Evolutionary conservation across 2,329 filamentous ascomycete genomes (phyloP).

Genomic region (Xylaria sp.): DNA sequence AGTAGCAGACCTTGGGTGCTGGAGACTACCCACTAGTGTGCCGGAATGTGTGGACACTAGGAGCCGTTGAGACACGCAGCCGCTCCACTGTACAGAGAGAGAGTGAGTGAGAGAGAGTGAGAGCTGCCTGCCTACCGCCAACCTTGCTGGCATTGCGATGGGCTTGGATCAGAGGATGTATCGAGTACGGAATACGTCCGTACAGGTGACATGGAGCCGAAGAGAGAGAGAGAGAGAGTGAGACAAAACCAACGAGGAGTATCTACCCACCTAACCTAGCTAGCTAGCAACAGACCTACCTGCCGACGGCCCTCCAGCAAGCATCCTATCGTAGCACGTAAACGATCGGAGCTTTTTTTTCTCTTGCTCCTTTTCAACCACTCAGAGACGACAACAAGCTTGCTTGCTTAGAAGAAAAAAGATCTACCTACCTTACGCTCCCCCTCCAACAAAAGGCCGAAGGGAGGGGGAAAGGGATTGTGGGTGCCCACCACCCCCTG

Average conservation of each 20-base stretch:
- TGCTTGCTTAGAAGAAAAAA: neutral
- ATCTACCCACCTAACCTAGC: too few relatives aligned
- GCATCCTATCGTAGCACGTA: conserved; percentile 28
- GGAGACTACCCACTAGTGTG: neutral
- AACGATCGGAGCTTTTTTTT: conserved; percentile 30
- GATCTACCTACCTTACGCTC: neutral
- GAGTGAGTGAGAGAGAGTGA: too few relatives aligned
- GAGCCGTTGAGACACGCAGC: conserved; percentile 25
- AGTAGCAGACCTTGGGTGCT: conserved; percentile 10
- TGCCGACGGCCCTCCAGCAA: conserved; percentile 10
- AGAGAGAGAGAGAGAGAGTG: conserved; percentile 3
- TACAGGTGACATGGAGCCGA: conserved; percentile 8
- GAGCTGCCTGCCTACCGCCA: neutral
- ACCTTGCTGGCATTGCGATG: conserved; percentile 3
- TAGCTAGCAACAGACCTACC: too few relatives aligned
- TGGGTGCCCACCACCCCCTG: conserved; percentile 29
- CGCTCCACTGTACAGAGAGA: conserved; percentile 13
- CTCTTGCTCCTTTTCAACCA: neutral
- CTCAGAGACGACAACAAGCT: neutral
- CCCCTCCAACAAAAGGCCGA: conserved; percentile 28
- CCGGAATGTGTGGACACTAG: neutral
- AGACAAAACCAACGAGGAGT: neutral
- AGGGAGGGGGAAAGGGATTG: conserved; percentile 7
- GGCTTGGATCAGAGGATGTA: too few relatives aligned
- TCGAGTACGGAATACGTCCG: too few relatives aligned